These are phyloP conservation scores for Cymbopogon flexuosus DNA, from an alignment of 202 grass and related monocot genomes.

Conservation along the genomic window DNA sequence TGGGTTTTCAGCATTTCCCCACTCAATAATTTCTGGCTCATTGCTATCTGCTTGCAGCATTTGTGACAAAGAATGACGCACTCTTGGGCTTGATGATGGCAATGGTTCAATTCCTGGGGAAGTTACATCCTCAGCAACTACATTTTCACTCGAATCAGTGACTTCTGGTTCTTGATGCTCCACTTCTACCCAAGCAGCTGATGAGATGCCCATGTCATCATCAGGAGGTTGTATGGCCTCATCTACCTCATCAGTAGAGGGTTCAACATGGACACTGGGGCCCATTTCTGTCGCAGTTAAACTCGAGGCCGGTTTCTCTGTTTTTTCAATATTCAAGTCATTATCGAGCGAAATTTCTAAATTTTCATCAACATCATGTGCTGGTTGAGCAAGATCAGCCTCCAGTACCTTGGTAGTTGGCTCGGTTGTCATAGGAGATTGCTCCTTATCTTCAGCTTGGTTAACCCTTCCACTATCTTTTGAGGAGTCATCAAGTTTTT, in stretches of 20 bases:
- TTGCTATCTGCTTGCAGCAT: slow-evolving; percentile 93
- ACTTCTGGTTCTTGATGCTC: slow-evolving; percentile 75
- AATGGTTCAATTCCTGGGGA: slow-evolving; percentile 45
- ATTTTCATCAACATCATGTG: slow-evolving; percentile 79
- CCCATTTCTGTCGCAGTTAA: slow-evolving; percentile 50
- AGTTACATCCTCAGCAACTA: slow-evolving; percentile 37
- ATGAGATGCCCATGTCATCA: slow-evolving; percentile 87
- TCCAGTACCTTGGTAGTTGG: slow-evolving; percentile 67
- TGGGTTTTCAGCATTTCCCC: slow-evolving; percentile 98
- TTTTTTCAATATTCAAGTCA: slow-evolving; percentile 80
- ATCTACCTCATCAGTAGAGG: slow-evolving; percentile 43
- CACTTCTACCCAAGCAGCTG: slow-evolving; percentile 91
- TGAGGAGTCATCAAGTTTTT: slow-evolving; percentile 44
- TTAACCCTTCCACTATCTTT: slow-evolving; percentile 60
- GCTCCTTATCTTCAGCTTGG: slow-evolving; percentile 69
- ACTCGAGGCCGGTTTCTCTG: slow-evolving; percentile 52
- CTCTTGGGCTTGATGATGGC: slow-evolving; percentile 63
- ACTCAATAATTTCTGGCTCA: slow-evolving; percentile 91
- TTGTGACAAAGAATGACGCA: slow-evolving; percentile 90
- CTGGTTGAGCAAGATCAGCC: slow-evolving; percentile 84
- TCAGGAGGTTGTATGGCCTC: slow-evolving; percentile 49
- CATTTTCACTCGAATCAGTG: slow-evolving; percentile 49
- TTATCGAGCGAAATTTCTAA: slow-evolving; percentile 75
- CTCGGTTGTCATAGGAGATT: slow-evolving; percentile 52
- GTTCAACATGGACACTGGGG: slow-evolving; percentile 42